Evolutionary conservation across 2,329 filamentous ascomycete species (phyloP).

Genomic region (Blastomyces percursus): DNA sequence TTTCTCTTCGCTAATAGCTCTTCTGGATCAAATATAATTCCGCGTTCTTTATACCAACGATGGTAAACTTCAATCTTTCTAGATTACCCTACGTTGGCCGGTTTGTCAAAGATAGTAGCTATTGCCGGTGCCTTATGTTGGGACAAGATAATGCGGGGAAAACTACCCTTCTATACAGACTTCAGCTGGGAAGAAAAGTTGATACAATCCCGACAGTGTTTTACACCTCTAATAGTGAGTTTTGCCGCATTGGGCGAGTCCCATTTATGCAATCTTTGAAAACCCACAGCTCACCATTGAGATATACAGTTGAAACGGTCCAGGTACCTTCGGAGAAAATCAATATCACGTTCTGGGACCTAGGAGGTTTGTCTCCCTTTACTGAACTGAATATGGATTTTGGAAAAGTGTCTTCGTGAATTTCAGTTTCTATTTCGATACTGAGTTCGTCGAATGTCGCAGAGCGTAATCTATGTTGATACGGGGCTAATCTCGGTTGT

Average conservation of each 20-base stretch:
- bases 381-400: not conserved
- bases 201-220: slow-evolving; percentile 2
- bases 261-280: not conserved
- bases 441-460: not conserved
- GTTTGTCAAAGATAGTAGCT: not conserved
- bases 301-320: slow-evolving; percentile 1
- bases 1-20: not conserved
- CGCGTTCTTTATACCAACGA: not conserved
- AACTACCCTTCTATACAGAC: slow-evolving; percentile 4
- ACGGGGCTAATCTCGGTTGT: not conserved
- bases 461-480: not conserved
- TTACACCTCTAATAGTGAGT: not conserved
- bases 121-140: not conserved
- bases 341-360: not conserved
- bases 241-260: not conserved
- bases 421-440: not conserved
- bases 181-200: not conserved
- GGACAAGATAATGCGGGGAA: slow-evolving; percentile 1
- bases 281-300: not conserved
- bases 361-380: slow-evolving; percentile 1
- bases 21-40: not conserved
- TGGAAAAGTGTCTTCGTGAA: not conserved
- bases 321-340: not conserved
- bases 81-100: not conserved
- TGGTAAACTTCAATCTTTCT: slow-evolving; percentile 17